Base-by-base conservation (phyloP, 169 alveolate species). In the Eimeria praecox region DNA sequence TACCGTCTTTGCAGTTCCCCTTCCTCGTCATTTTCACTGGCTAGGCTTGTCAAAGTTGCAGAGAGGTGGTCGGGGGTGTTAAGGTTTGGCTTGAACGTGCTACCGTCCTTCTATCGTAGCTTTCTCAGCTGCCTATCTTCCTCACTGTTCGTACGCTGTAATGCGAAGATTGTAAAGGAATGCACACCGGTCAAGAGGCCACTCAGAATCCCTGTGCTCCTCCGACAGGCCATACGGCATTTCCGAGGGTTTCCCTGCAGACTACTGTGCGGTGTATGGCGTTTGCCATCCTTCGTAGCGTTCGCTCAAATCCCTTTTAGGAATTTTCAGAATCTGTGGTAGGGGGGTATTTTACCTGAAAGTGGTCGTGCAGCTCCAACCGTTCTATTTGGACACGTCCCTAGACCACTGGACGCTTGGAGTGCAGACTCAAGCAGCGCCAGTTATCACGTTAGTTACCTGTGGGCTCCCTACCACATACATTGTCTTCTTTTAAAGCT, bases 21-120 rank as follows among this genome's bases (percentile, higher is more conserved):
- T n/a, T 46, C n/a, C 77, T 46, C n/a, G 83, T 40, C 83, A 73
- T 73, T 73, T 73, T 73, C 30, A 9, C 38, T 18, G 40, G 80
- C 27, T 69, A 12, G 27, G 27, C 12, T 73, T 35, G 33, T 33
- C 6, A 52, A 27, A 22, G 18, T 54, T 54, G 3, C 64, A 14
- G 24, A 9, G 64, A 1, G 64, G 64, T 27, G n/a, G n/a, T n/a
- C n/a, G n/a, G n/a, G 40, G 38, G 38, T 3, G 35, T 73, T 8
- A 38, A 3, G 49, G 22, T 35, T 35, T 3, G 30, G 33, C 3
- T 52, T 9, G 54, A 40, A 30, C 20, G 16, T 35, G 49, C 33
- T 52, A 22, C 83, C 27, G 38, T 6, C 49, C 49, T 73, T 40
- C 16, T 22, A 35, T 10, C 20, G 78, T 35, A 16, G 4, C 10